A percentile compares a stretch with the other conserved stretches of the same genome.
phyloP scores from a whole-genome alignment of 2,329 filamentous ascomycete species.

The Tolypocladium cylindrosporum region DNA sequence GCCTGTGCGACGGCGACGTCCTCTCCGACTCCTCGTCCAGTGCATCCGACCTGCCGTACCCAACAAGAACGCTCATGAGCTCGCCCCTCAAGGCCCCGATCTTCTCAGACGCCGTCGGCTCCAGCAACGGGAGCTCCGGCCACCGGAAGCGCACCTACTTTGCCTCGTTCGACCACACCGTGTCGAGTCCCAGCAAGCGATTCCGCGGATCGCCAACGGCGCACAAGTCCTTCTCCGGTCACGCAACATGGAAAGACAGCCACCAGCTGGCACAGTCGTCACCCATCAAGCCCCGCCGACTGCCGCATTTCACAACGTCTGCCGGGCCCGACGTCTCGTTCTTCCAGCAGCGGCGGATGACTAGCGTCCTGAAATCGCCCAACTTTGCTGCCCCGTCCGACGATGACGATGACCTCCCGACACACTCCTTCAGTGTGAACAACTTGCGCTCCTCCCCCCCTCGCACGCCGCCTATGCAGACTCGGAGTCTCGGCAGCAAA shows the following conservation, averaged over 20 bases:
- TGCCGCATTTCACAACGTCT: conserved; percentile 63
- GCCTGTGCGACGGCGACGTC: conserved; percentile 60
- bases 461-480: conserved; percentile 65
- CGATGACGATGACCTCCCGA: conserved; percentile 75
- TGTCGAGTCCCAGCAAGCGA: conserved; percentile 56
- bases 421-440: conserved; percentile 60
- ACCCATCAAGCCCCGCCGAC: conserved; percentile 67
- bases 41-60: conserved; percentile 67
- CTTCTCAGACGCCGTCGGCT: conserved; percentile 73
- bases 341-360: conserved; percentile 60
- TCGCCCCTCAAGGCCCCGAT: conserved; percentile 75
- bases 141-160: conserved; percentile 56
- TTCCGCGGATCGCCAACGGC: conserved; percentile 53
- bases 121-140: conserved; percentile 57
- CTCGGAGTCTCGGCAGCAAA: conserved; percentile 34
- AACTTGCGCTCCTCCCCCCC: conserved; percentile 71
- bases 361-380: conserved; percentile 50
- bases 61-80: conserved; percentile 61
- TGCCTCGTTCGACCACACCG: conserved; percentile 44
- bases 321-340: conserved; percentile 68
- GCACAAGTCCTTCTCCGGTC: conserved; percentile 44
- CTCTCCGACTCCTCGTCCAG: conserved; percentile 82
- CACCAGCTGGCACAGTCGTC: conserved; percentile 78
- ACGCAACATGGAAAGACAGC: conserved; percentile 64
- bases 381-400: conserved; percentile 57